These are phyloP conservation scores for Arthrinium puccinioides DNA, from an alignment of 2,329 filamentous ascomycete genomes.

Conservation along the genomic window DNA sequence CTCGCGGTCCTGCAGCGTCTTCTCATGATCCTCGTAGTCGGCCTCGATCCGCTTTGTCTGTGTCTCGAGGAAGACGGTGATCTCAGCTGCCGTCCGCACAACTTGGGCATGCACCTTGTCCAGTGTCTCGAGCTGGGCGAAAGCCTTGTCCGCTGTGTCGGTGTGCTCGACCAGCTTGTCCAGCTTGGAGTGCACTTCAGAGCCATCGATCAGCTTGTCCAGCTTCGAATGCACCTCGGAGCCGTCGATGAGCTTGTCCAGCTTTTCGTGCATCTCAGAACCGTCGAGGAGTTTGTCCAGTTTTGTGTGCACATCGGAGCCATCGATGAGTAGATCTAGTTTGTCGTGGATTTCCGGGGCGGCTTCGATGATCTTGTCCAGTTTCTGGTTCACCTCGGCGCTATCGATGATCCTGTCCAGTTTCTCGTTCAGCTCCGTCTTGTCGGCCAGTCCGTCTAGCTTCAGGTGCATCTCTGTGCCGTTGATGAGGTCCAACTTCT, in stretches of 20 bases:
- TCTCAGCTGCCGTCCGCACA: constrained; percentile 72
- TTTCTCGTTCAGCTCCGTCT: constrained; percentile 18
- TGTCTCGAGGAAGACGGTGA: constrained; percentile 71
- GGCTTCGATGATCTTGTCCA: constrained; percentile 78
- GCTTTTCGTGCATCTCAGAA: constrained; percentile 20
- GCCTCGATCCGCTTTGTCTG: constrained; percentile 70
- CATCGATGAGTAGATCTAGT: not conserved
- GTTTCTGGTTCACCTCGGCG: constrained; percentile 60
- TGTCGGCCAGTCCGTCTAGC: constrained; percentile 15
- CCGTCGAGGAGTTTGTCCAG: constrained; percentile 17
- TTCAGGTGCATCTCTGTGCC: constrained; percentile 17
- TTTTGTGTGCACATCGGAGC: constrained; percentile 16
- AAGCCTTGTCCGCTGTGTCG: constrained; percentile 59
- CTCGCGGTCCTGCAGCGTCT: constrained; percentile 70
- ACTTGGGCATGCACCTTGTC: constrained; percentile 88
- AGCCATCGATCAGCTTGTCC: constrained; percentile 39
- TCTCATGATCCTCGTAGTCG: constrained; percentile 72
- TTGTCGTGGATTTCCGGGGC: not conserved
- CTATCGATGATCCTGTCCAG: constrained; percentile 53
- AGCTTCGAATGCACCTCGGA: constrained; percentile 24
- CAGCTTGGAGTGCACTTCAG: constrained; percentile 23
- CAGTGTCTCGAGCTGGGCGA: constrained; percentile 71
- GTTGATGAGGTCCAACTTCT: too few species aligned
- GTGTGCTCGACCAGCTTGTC: constrained; percentile 56
- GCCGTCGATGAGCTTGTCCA: constrained; percentile 41